Evolutionary conservation across 257 asterid species (phyloP), one percentile per base, ranked within the genome.

Genomic region (Striga asiatica): DNA sequence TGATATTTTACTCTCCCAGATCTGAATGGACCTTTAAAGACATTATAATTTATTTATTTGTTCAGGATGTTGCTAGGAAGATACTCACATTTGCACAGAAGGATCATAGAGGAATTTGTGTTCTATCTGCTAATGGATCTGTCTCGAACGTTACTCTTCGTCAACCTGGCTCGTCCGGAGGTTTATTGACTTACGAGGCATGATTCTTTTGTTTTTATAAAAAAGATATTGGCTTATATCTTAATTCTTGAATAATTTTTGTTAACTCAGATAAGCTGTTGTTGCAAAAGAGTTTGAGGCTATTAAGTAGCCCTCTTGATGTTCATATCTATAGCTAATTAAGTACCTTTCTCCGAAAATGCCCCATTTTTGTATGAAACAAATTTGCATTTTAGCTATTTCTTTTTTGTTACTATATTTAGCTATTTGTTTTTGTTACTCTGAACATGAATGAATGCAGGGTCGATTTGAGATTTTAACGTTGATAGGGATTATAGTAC

Each of bases 161-260:
- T 55, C 98, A 91, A 77, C 95, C 98, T 0, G 92, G 95, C 65
- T 73, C 88, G 10, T 81, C 95, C n/a, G 96, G 96, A 1, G 96
- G 96, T 22, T 61, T 80, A 11, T 75, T 87, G 67, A 80, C 96
- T 8, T 91, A 84, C 31, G 98, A 91, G 98, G 98, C 57, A 78
- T 23, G 69, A 14, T 61, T 14, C n/a, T 8, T 20, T 28, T 12
- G 20, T 41, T 1, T n/a, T n/a, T 41, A 41, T n/a, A 5, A 29
- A n/a, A n/a, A n/a, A n/a, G n/a, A n/a, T n/a, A n/a, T n/a, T n/a
- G n/a, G n/a, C n/a, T n/a, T n/a, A n/a, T n/a, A n/a, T n/a, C n/a
- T n/a, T n/a, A n/a, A n/a, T n/a, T n/a, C n/a, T n/a, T n/a, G n/a
- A n/a, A n/a, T n/a, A n/a, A n/a, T n/a, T n/a, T n/a, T n/a, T n/a